phyloP scores from a whole-genome alignment of 83 land plant genomes.

The Picea mariana region DNA sequence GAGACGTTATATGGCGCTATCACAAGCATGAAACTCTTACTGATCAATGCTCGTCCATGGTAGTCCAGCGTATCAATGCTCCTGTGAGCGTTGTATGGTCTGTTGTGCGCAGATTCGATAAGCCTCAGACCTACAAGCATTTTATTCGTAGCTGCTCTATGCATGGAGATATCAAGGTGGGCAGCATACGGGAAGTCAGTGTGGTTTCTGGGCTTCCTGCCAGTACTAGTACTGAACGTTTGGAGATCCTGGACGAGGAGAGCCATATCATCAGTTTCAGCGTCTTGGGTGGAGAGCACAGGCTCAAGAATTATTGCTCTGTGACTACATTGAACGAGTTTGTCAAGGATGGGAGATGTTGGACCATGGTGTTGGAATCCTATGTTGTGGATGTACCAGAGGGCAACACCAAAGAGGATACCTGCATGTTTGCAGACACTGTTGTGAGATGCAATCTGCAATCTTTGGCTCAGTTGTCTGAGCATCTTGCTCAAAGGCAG shows the following conservation, averaged over 20 bases:
- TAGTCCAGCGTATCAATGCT: constrained; percentile 42
- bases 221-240: constrained; percentile 25
- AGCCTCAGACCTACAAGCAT: constrained; percentile 47
- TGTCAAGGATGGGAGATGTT: constrained; percentile 9
- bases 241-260: constrained; percentile 34
- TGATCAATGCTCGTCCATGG: constrained; percentile 37
- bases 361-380: constrained; percentile 55
- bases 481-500: constrained; percentile 13
- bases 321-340: constrained; percentile 25
- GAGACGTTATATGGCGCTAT: constrained; percentile 2
- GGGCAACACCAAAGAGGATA: constrained; percentile 68
- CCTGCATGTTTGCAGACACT: constrained; percentile 44
- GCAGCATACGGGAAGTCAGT: constrained; percentile 25
- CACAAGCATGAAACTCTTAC: background rate
- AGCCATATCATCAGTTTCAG: constrained; percentile 30
- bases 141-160: constrained; percentile 31
- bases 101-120: constrained; percentile 45
- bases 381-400: constrained; percentile 69
- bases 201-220: constrained; percentile 32
- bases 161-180: constrained; percentile 21
- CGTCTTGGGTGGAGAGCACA: constrained; percentile 28
- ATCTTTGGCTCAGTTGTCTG: constrained; percentile 48
- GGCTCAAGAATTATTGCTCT: constrained; percentile 25
- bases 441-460: constrained; percentile 27
- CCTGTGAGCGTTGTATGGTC: constrained; percentile 54